phyloP scores from a whole-genome alignment of 768 basidiomycete species.

The Tylopilus sp. region DNA sequence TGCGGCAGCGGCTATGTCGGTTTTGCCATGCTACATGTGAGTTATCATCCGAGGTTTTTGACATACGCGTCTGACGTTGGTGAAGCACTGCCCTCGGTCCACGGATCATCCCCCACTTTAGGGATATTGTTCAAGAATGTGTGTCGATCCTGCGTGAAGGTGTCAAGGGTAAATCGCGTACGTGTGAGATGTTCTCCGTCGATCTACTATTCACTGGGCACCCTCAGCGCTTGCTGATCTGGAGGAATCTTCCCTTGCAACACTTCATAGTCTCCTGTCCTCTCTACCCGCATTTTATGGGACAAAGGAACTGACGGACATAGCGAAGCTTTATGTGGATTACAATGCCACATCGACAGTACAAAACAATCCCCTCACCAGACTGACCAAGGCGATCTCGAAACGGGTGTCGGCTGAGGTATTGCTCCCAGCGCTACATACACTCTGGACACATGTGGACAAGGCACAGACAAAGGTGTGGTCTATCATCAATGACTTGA shows the following conservation, averaged over 20 bases:
- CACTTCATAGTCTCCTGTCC: conserved; percentile 66
- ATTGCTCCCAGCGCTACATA: conserved; percentile 61
- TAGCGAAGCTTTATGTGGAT: conserved; percentile 59
- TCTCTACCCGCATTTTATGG: conserved; percentile 86
- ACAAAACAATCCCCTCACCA: conserved; percentile 29
- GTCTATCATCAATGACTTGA: too few relatives aligned
- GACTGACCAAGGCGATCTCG: conserved; percentile 59
- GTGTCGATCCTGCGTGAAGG: conserved; percentile 45
- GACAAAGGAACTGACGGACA: conserved; percentile 48
- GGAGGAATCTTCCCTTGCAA: conserved; percentile 35
- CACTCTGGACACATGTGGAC: conserved; percentile 48
- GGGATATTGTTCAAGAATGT: conserved; percentile 61
- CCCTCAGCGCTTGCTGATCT: conserved; percentile 32
- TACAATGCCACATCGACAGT: conserved; percentile 15
- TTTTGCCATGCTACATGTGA: conserved; percentile 65
- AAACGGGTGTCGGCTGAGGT: conserved; percentile 68
- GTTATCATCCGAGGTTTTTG: not conserved
- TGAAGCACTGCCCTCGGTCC: conserved; percentile 75
- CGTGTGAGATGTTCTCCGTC: conserved; percentile 24
- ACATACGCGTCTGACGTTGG: conserved; percentile 4
- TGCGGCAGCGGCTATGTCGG: conserved; percentile 44
- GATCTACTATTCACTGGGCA: not conserved
- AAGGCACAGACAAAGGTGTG: conserved; percentile 38
- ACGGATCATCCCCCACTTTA: conserved; percentile 83
- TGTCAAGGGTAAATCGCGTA: conserved; percentile 27